Evolutionary conservation across 148 eudicot species (phyloP).

Genomic region (Arbutus unedo): DNA sequence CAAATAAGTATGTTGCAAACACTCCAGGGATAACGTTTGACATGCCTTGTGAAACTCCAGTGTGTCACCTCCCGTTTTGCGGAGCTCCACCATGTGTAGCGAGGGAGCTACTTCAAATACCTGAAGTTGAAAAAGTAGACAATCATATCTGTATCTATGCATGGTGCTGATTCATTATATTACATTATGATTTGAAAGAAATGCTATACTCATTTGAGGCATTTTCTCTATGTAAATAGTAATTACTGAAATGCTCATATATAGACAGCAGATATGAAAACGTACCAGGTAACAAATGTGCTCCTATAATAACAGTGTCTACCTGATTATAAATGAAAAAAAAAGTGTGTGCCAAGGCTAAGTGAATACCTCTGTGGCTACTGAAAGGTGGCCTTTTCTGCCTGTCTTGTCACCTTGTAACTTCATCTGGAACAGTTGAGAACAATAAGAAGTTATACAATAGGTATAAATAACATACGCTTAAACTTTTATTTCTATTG

Average conservation of each 20-base stretch:
- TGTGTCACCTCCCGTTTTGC: constrained; percentile 87
- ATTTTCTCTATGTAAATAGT: too few species aligned
- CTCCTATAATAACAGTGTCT: too few species aligned
- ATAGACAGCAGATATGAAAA: too few species aligned
- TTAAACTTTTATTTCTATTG: background rate
- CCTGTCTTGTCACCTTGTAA: constrained; percentile 86
- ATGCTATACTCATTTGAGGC: too few species aligned
- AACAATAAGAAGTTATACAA: background rate
- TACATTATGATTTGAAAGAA: too few species aligned
- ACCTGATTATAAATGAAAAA: background rate
- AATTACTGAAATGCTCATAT: too few species aligned
- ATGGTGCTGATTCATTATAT: too few species aligned
- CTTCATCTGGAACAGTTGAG: constrained; percentile 59
- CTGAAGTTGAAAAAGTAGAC: constrained; percentile 31
- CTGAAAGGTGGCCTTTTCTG: constrained; percentile 90
- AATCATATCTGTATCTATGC: background rate
- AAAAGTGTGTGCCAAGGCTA: background rate
- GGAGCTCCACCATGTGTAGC: constrained; percentile 82
- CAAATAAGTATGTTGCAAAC: background rate
- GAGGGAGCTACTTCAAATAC: constrained; percentile 92
- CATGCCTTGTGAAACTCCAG: constrained; percentile 76
- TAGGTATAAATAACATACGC: background rate
- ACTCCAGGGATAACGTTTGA: background rate
- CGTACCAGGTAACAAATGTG: too few species aligned
- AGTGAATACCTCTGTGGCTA: constrained; percentile 81